phyloP scores from a whole-genome alignment of 164 flowering plant species.

The Amborella trichopoda region DNA sequence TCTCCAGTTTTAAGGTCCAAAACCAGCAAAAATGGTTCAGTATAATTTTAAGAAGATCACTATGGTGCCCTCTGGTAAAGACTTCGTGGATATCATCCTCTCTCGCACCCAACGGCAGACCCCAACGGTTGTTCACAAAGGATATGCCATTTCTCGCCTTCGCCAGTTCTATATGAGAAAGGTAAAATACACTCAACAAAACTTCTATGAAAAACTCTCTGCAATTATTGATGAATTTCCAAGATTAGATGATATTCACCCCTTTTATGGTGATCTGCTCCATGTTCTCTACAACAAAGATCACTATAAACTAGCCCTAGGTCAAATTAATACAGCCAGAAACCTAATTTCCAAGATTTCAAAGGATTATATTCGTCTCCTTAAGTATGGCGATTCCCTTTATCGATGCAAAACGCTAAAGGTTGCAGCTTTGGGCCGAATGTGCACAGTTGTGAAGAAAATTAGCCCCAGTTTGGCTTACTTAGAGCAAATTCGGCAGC shows the following conservation, averaged over 20 bases:
- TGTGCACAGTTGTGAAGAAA: constrained; percentile 80
- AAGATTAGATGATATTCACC: constrained; percentile 72
- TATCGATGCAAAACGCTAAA: constrained; percentile 80
- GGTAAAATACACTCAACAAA: constrained; percentile 71
- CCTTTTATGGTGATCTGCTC: constrained; percentile 75
- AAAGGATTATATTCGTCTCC: constrained; percentile 65
- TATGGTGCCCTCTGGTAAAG: constrained; percentile 69
- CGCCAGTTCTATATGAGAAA: constrained; percentile 88
- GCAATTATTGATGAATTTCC: constrained; percentile 86
- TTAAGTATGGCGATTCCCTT: constrained; percentile 83
- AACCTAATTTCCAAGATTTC: constrained; percentile 59
- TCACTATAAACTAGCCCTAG: constrained; percentile 89
- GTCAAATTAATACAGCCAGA: constrained; percentile 73
- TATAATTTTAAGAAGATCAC: constrained; percentile 90
- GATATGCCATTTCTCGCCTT: constrained; percentile 63
- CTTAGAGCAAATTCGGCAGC: constrained; percentile 79
- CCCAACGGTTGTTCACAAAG: constrained; percentile 86
- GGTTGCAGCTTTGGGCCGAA: constrained; percentile 88
- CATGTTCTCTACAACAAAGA: constrained; percentile 88
- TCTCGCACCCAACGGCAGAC: constrained; percentile 83
- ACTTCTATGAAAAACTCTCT: constrained; percentile 78
- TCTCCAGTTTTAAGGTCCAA: too few species aligned
- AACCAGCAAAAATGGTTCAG: constrained; percentile 85
- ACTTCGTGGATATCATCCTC: constrained; percentile 68
- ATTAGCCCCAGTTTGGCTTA: constrained; percentile 77